A percentile compares a stretch with the other conserved stretches of the same genome.
Conservation (phyloP, 169 alveolate genomes). For the Plasmodium adleri region DNA sequence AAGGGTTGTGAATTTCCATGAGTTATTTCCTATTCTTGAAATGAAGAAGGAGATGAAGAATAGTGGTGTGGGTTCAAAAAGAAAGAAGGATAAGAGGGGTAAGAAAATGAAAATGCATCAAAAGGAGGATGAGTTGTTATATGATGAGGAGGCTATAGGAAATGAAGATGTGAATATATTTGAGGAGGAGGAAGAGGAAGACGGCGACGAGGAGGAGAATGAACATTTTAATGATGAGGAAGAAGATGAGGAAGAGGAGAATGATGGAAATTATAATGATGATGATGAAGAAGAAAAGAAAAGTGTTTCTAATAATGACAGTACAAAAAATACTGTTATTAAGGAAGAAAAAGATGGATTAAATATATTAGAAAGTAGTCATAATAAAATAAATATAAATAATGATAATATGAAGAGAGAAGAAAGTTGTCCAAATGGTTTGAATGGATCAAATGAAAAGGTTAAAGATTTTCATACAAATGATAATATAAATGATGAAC, state of each 20-base stretch:
- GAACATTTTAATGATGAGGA: slow-evolving; percentile 1
- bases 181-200: slow-evolving; percentile 8
- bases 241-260: slow-evolving; percentile 3
- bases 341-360: background rate
- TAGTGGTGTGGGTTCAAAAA: slow-evolving; percentile 28
- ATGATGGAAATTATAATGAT: background rate
- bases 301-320: background rate
- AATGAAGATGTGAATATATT: slow-evolving; percentile 7
- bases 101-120: slow-evolving; percentile 4
- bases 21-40: slow-evolving; percentile 43
- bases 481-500: background rate
- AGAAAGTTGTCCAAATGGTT: background rate
- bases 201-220: background rate
- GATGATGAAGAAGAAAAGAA: background rate
- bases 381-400: background rate
- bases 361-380: background rate
- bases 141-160: slow-evolving; percentile 10
- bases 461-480: background rate
- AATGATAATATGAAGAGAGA: background rate
- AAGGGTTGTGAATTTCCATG: slow-evolving; percentile 56
- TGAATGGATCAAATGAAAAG: background rate
- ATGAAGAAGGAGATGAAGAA: slow-evolving; percentile 8
- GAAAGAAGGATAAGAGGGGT: slow-evolving; percentile 8
- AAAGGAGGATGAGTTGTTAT: slow-evolving; percentile 24
- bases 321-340: background rate